Conservation (phyloP, 192 early-diverging fungal genomes). For the Glomus cerebriforme region DNA sequence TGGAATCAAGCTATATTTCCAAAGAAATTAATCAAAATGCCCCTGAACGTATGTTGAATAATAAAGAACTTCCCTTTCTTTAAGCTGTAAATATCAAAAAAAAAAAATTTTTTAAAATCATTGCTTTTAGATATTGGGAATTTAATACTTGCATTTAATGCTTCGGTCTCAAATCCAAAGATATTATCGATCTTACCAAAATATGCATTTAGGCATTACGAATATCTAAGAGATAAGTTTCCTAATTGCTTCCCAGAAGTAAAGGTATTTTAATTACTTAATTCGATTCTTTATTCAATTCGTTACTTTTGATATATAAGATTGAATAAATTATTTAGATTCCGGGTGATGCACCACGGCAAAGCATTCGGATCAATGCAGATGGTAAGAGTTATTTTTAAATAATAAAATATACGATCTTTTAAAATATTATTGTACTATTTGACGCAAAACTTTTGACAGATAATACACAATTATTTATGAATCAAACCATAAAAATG, state of each 20-base stretch:
- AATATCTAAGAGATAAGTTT: constrained; percentile 75
- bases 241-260: constrained; percentile 66
- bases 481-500: constrained; percentile 21
- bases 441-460: not conserved
- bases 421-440: not conserved
- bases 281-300: not conserved
- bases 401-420: not conserved
- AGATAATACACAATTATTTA: constrained; percentile 25
- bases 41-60: constrained; percentile 19
- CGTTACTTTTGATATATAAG: not conserved
- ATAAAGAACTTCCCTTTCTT: not conserved
- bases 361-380: constrained; percentile 1
- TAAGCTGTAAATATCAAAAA: constrained; percentile 15
- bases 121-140: constrained; percentile 66
- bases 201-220: constrained; percentile 72
- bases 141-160: constrained; percentile 81
- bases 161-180: constrained; percentile 49
- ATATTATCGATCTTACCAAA: constrained; percentile 66
- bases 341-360: not conserved
- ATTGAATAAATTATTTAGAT: no score
- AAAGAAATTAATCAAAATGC: constrained; percentile 18
- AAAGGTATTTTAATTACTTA: constrained; percentile 33
- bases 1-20: constrained; percentile 6
- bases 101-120: constrained; percentile 16
- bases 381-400: constrained; percentile 2